Base-by-base conservation (phyloP, 768 basidiomycete species). In the Lentinula aciculospora region DNA sequence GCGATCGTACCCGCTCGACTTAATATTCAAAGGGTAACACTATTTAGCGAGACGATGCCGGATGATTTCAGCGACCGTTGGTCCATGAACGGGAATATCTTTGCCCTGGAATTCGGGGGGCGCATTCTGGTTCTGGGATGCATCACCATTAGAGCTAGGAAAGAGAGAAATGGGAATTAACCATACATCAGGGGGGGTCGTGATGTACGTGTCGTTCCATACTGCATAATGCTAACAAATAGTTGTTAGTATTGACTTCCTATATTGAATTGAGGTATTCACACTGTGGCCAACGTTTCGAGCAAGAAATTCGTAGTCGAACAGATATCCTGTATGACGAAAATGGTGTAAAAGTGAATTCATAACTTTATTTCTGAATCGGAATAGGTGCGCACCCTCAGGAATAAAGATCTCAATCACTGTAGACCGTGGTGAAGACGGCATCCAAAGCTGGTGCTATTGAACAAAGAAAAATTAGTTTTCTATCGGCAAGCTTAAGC, bases 361-460 rank as follows among this genome's bases (percentile, higher is more conserved):
- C 10, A 44, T 3, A n/a, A 17, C 15, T 49, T 39, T 29, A 15
- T n/a, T 2, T 17, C 6, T n/a, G n/a, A n/a, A 6, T 27, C 8
- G 1, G 32, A 48, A 40, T 8, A 31, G 17, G n/a, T 12, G 17
- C 54, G 9, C 81, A 58, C 86, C 85, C 37, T 68, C 71, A 0
- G 86, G 86, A 62, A 72, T 76, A 69, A 89, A 82, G 32, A 89
- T 81, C 69, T 90, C 87, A 63, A 89, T 82, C 17, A 87, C 81
- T 21, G 86, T 81, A n/a, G 84, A 80, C 42, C 77, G 69, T 5
- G 77, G 75, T 3, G 82, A 81, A n/a, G 74, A 70, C 32, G 85
- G 81, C 86, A 89, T 88, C 79, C 82, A 81, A 54, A 89, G 72
- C 42, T 86, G 71, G 65, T 86, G 84, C 64, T 67, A 29, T 17